A percentile compares a stretch with the other conserved stretches of the same genome.
phyloP scores from a whole-genome alignment of 2,329 filamentous ascomycete genomes.

The Fusarium phyllophilum region DNA sequence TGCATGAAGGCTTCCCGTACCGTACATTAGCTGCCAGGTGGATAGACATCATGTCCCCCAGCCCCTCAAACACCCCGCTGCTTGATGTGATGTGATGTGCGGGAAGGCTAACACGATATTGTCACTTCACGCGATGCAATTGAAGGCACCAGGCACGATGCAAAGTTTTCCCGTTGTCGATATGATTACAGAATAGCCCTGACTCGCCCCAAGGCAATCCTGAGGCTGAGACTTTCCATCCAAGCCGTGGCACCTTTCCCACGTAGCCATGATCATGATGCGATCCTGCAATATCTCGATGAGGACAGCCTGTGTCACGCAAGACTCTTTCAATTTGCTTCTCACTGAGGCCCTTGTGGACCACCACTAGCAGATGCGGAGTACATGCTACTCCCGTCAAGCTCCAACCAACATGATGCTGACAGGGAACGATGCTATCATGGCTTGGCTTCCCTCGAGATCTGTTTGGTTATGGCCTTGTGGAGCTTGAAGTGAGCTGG shows the following conservation, averaged over 20 bases:
- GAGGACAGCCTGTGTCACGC: slow-evolving; percentile 37
- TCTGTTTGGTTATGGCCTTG: slow-evolving; percentile 41
- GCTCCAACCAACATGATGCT: slow-evolving; percentile 33
- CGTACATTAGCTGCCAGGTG: slow-evolving; percentile 44
- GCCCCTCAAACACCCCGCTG: slow-evolving; percentile 39
- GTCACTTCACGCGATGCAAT: slow-evolving; percentile 33
- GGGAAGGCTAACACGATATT: slow-evolving; percentile 46
- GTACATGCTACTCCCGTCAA: slow-evolving; percentile 40
- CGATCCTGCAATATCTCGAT: slow-evolving; percentile 43
- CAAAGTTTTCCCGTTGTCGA: background rate
- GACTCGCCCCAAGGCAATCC: background rate
- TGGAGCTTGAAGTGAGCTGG: slow-evolving; percentile 42
- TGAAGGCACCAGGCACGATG: background rate
- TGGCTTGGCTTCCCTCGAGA: slow-evolving; percentile 38
- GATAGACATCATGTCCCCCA: slow-evolving; percentile 37
- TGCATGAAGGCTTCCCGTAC: slow-evolving; percentile 37
- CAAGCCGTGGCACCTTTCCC: slow-evolving; percentile 22
- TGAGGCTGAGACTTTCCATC: slow-evolving; percentile 13
- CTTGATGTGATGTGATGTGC: slow-evolving; percentile 43
- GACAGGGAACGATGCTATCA: slow-evolving; percentile 41
- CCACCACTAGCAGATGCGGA: slow-evolving; percentile 40
- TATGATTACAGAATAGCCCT: background rate
- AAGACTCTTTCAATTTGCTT: slow-evolving; percentile 26
- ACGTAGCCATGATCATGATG: slow-evolving; percentile 33
- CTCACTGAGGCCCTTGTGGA: slow-evolving; percentile 36